A percentile compares a stretch with the other conserved stretches of the same genome.
Evolutionary conservation across 306 rosid genomes (phyloP).

Genomic region (Ceratonia siliqua): DNA sequence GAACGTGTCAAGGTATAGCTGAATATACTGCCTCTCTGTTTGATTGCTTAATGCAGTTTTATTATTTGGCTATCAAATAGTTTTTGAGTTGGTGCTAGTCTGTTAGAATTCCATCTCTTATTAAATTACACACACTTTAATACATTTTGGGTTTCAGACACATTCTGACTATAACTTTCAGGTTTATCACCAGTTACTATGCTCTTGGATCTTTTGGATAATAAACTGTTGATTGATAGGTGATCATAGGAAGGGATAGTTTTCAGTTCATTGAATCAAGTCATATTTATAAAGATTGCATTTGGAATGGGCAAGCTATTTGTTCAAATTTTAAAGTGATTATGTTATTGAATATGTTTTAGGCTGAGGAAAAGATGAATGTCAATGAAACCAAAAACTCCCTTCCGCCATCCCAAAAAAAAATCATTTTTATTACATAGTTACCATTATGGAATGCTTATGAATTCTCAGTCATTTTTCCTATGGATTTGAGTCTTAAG

Average conservation of each 20-base stretch:
- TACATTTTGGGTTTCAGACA: not conserved
- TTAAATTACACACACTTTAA: too few relatives aligned
- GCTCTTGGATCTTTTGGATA: not conserved
- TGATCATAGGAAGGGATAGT: not conserved
- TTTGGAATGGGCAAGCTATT: not conserved
- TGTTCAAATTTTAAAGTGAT: not conserved
- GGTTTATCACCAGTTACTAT: not conserved
- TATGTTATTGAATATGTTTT: not conserved
- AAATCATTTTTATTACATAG: not conserved
- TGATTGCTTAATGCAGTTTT: not conserved
- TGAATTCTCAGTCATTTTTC: not conserved
- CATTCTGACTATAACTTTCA: not conserved
- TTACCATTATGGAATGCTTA: not conserved
- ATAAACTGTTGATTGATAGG: not conserved
- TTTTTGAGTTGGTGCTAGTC: not conserved
- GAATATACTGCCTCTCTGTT: not conserved
- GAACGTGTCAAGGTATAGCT: conserved; percentile 66
- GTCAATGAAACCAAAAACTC: not conserved
- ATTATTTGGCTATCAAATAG: not conserved
- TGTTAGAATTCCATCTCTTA: not conserved
- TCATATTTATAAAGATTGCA: not conserved
- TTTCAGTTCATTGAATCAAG: not conserved
- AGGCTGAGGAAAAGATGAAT: conserved; percentile 4
- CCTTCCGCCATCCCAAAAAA: not conserved
- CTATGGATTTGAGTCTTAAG: not conserved